Evolutionary conservation across 2,329 filamentous ascomycete species (phyloP).

Genomic region (Fulvia fulva): DNA sequence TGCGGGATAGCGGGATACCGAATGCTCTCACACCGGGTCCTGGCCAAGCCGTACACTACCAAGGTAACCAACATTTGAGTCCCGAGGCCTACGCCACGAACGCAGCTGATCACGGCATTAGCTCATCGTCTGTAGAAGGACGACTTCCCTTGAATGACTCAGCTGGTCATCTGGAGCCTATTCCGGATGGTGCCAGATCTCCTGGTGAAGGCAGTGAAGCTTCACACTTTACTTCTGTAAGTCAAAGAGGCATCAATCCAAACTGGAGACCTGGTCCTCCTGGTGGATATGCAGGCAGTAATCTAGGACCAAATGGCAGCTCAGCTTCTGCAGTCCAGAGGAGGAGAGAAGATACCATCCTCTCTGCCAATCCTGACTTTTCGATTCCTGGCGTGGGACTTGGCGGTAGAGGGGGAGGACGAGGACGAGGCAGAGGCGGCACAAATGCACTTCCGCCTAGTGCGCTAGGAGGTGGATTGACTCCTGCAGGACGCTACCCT

Average conservation of each 20-base stretch:
- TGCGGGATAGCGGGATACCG: constrained; percentile 20
- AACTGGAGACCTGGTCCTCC: constrained; percentile 65
- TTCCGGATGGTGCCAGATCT: constrained; percentile 61
- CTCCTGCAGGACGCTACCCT: constrained; percentile 32
- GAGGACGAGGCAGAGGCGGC: constrained; percentile 28
- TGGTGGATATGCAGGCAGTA: constrained; percentile 7
- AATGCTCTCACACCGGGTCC: constrained; percentile 23
- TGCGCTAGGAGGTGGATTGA: constrained; percentile 23
- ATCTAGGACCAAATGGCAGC: constrained; percentile 29
- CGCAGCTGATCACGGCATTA: constrained; percentile 16
- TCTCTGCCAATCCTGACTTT: constrained; percentile 84
- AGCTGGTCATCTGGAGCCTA: constrained; percentile 54
- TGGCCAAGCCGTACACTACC: constrained; percentile 14
- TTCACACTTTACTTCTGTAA: constrained; percentile 85
- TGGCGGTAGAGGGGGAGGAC: constrained; percentile 32
- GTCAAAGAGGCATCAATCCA: constrained; percentile 82
- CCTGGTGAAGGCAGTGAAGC: constrained; percentile 63
- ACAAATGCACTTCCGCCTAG: not conserved
- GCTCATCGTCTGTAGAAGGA: constrained; percentile 15
- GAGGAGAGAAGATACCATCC: constrained; percentile 64
- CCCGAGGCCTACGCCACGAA: constrained; percentile 7
- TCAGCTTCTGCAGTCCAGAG: constrained; percentile 40
- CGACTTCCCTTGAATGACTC: not conserved
- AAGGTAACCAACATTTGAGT: constrained; percentile 9
- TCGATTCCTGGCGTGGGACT: constrained; percentile 55